Evolutionary conservation across 225 moss, liverwort and hornwort species (phyloP).

Genomic region (Marchantia paleacea): DNA sequence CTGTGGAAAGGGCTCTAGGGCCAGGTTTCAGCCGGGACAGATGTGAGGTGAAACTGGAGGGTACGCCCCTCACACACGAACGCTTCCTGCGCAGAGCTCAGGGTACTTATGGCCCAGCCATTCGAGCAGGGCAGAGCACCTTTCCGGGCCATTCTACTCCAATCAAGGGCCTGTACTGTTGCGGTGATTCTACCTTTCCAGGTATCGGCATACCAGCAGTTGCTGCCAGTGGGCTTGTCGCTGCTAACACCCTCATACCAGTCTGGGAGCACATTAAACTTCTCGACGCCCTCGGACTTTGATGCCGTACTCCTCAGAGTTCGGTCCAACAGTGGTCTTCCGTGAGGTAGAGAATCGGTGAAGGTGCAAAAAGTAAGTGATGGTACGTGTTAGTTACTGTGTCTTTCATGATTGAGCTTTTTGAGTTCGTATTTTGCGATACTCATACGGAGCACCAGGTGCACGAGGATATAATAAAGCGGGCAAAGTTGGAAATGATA

Average conservation of each 20-base stretch:
- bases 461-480: not conserved
- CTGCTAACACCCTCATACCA: slow-evolving; percentile 69
- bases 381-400: not conserved
- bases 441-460: not conserved
- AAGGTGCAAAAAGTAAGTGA: not conserved
- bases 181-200: slow-evolving; percentile 87
- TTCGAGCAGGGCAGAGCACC: slow-evolving; percentile 69
- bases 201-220: slow-evolving; percentile 94
- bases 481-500: not conserved
- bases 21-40: slow-evolving; percentile 69
- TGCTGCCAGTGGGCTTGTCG: slow-evolving; percentile 87
- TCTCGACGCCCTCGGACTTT: slow-evolving; percentile 65
- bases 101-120: slow-evolving; percentile 94
- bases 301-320: not conserved
- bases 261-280: slow-evolving; percentile 65
- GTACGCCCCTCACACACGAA: slow-evolving; percentile 91
- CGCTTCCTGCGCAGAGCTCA: slow-evolving; percentile 75
- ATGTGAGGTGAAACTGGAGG: slow-evolving; percentile 81
- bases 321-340: not conserved
- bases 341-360: not conserved
- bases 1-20: slow-evolving; percentile 79
- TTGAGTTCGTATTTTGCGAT: not conserved
- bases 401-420: not conserved
- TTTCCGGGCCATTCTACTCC: slow-evolving; percentile 81
- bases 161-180: slow-evolving; percentile 65